phyloP scores from a whole-genome alignment of 2,329 filamentous ascomycete species.

The Lecanosticta acicola region DNA sequence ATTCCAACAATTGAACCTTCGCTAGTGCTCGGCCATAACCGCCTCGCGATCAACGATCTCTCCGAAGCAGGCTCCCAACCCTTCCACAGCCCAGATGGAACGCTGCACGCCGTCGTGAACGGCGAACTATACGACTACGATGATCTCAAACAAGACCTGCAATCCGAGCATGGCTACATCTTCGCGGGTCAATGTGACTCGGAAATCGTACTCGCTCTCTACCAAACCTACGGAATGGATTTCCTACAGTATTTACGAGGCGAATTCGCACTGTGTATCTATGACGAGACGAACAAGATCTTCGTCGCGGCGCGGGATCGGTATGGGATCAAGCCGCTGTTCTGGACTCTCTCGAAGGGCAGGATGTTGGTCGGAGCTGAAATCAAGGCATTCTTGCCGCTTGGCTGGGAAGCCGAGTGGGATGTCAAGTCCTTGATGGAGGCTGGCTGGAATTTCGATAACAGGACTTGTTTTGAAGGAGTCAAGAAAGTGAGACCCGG shows the following conservation, averaged over 20 bases:
- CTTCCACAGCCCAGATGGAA: slow-evolving; percentile 21
- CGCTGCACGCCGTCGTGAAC: slow-evolving; percentile 54
- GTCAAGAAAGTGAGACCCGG: slow-evolving; percentile 45
- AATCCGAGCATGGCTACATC: slow-evolving; percentile 34
- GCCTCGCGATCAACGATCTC: slow-evolving; percentile 52
- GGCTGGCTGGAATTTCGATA: slow-evolving; percentile 41
- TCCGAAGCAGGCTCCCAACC: slow-evolving; percentile 46
- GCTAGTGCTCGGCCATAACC: slow-evolving; percentile 46
- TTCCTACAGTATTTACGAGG: slow-evolving; percentile 47
- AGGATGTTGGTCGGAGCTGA: slow-evolving; percentile 49
- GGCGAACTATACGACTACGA: slow-evolving; percentile 56
- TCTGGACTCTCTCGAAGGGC: slow-evolving; percentile 42
- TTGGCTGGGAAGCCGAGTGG: slow-evolving; percentile 49
- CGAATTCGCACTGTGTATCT: slow-evolving; percentile 52
- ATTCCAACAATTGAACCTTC: slow-evolving; percentile 1
- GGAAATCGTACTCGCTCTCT: slow-evolving; percentile 51
- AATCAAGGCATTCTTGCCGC: slow-evolving; percentile 48
- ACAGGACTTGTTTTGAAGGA: slow-evolving; percentile 47
- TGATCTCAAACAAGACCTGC: slow-evolving; percentile 36
- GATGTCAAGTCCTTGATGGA: slow-evolving; percentile 44
- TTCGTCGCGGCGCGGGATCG: slow-evolving; percentile 50
- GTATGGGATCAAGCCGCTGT: slow-evolving; percentile 54
- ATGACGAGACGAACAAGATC: slow-evolving; percentile 40
- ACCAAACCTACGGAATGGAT: slow-evolving; percentile 44
- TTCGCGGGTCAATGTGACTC: slow-evolving; percentile 48